Evolutionary conservation across 768 basidiomycete genomes (phyloP), one percentile per base, ranked within the genome.

Genomic region (Kwoniella dejecticola): DNA sequence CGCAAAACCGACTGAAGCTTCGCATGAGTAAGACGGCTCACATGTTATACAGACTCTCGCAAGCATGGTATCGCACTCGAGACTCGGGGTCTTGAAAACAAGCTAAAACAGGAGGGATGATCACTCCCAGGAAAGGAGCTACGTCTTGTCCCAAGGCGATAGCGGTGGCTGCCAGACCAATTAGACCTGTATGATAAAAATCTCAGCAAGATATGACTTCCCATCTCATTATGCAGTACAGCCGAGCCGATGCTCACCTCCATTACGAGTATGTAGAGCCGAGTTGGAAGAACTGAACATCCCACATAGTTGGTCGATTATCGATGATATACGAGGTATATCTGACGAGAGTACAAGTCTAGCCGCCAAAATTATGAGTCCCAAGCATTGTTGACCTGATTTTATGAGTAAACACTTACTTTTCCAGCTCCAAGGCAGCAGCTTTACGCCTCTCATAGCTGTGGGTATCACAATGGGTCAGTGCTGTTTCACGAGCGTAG

Each of bases 31-130:
- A 17, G 24, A 52, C n/a, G 1, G n/a, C 68, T 54, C 44, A 70
- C 66, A 99, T 94, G 80, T 99, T 99, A 82, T 99, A 99, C 65
- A 99, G 81, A 74, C 93, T 95, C 77, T 99, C 96, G 24, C 92
- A 94, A 4, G 95, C 95, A 82, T 96, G 97, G 81, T 98, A 99
- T 45, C 77, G 86, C 62, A 98, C 91, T 75, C 92, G 84, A 80
- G 90, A 92, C 82, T 98, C 95, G 1, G 88, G 84, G 77, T 99
- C 96, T 63, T 88, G 86, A 79, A 99, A 96, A 80, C 95, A 96
- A 54, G 85, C 85, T 26, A 98, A 84, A 30, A 99, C 84, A 2
- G 91, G 88, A 42, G 88, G 87, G 33, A 96, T 85, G 74, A 99
- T 96, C 70, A 88, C 89, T 60, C 90, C 90, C 86, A 98, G 90